These are phyloP conservation scores for Daldinia concentrica DNA, from an alignment of 495 filamentous ascomycete species.

Conservation along the genomic window DNA sequence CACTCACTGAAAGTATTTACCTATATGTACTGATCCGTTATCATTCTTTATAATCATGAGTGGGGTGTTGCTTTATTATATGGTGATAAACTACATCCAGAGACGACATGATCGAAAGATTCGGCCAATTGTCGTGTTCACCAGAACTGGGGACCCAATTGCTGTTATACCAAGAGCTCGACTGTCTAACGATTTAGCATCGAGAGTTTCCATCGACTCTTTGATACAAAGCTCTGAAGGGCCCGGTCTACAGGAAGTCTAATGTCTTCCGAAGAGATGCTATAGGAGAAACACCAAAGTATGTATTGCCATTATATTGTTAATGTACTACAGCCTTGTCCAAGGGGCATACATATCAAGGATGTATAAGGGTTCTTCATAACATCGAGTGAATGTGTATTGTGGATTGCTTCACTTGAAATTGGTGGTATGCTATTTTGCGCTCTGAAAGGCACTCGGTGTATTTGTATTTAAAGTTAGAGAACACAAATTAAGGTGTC, in stretches of 20 bases:
- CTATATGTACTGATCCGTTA: not conserved
- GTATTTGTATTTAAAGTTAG: no score
- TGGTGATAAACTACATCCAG: not conserved
- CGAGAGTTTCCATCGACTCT: not conserved
- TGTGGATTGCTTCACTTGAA: no score
- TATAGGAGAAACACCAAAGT: no score
- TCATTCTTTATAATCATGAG: not conserved
- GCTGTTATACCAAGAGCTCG: not conserved
- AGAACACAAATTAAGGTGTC: no score
- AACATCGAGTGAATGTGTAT: no score
- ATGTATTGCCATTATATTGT: no score
- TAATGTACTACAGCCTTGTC: no score
- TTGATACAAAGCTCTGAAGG: not conserved
- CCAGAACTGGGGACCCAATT: not conserved
- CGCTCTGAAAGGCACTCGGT: no score
- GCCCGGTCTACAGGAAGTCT: not conserved
- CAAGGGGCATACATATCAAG: no score
- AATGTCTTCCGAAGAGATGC: not conserved
- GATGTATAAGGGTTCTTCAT: no score
- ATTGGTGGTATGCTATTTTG: no score
- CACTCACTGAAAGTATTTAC: not conserved
- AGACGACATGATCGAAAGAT: not conserved
- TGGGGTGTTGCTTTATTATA: not conserved
- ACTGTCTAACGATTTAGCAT: not conserved
- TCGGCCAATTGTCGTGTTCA: not conserved